Base-by-base conservation (phyloP, 192 early-diverging fungal species). In the Rhizophagus prolifer region DNA sequence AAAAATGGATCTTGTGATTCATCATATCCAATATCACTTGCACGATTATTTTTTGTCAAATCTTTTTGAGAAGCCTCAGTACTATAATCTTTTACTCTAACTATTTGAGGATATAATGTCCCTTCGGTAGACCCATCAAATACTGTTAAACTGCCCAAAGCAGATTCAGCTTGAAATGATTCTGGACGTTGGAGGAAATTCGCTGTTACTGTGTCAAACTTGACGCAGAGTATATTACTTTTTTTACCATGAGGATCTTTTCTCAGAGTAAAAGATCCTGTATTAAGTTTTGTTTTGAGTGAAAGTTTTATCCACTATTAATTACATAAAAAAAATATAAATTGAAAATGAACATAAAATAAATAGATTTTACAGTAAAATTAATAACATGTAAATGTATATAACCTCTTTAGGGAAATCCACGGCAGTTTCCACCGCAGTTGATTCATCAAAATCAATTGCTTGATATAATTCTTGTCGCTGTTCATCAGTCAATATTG, bases 381-480 rank as follows among this genome's bases (percentile, higher is more conserved):
- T 3, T 16, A 54, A 54, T 54, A 54, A 21, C 50, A 1, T 5
- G 16, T 54, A 28, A 4, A n/a, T 21, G 10, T 26, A 62, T 21
- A n/a, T 38, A 78, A 87, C 87, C 77, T 94, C 92, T 74, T 85
- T 85, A 9, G 91, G 90, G 8, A 92, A 73, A 41, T 90, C 90
- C 1, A 90, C 72, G 36, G 86, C 82, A 4, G 75, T 85, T 3
- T 84, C 80, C 9, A 91, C 75, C 1, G 90, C 87, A 0, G 91
- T 84, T 21, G 91, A 86, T 70, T 95, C 95, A 79, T 98, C 93
- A 80, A 92, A 98, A 68, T 98, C 96, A 70, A 98, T 98, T 10
- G 94, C 94, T 38, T 97, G 91, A 85, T 95, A 96, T 16, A 98
- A 86, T 81, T 96, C 92, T 76, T 95, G 89, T 66, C 93, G 90